Conservation (phyloP, 441 rosid genomes). For the Pelargonium australe region DNA sequence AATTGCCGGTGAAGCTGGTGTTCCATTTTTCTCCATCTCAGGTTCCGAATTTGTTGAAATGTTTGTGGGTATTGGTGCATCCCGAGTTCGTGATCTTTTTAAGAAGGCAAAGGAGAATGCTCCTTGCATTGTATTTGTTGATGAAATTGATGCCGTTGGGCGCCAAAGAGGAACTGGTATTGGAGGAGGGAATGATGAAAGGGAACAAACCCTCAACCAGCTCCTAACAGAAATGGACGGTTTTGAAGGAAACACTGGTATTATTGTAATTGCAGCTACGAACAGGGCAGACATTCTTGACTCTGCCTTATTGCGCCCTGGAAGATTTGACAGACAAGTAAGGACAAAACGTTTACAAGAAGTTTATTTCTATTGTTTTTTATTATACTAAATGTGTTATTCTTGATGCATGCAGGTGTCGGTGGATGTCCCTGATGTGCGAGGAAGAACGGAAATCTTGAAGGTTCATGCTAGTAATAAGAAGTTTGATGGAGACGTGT, state of each 20-base stretch:
- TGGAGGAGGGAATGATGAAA: constrained; percentile 93
- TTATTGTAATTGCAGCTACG: constrained; percentile 86
- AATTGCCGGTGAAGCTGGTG: constrained; percentile 97
- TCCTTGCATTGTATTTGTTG: constrained; percentile 90
- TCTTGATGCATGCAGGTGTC: constrained; percentile 40
- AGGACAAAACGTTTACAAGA: background rate
- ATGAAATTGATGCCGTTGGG: constrained; percentile 94
- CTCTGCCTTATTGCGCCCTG: constrained; percentile 84
- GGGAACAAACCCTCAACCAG: constrained; percentile 91
- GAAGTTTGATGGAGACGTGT: constrained; percentile 79
- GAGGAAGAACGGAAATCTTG: constrained; percentile 85
- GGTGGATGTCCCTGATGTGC: constrained; percentile 84
- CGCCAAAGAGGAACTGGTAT: constrained; percentile 89
- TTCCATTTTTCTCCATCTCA: constrained; percentile 87
- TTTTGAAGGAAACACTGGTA: constrained; percentile 86
- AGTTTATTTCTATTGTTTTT: background rate
- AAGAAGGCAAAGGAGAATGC: constrained; percentile 93
- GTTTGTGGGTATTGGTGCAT: constrained; percentile 98
- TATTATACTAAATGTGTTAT: background rate
- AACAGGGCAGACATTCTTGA: constrained; percentile 90
- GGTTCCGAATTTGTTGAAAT: constrained; percentile 98
- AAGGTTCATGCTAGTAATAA: constrained; percentile 83
- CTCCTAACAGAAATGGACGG: constrained; percentile 97
- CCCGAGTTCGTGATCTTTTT: constrained; percentile 89
- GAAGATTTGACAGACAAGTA: constrained; percentile 93